Base-by-base conservation (phyloP, 805 yeast genomes). In the Kockiozyma suomiensis region DNA sequence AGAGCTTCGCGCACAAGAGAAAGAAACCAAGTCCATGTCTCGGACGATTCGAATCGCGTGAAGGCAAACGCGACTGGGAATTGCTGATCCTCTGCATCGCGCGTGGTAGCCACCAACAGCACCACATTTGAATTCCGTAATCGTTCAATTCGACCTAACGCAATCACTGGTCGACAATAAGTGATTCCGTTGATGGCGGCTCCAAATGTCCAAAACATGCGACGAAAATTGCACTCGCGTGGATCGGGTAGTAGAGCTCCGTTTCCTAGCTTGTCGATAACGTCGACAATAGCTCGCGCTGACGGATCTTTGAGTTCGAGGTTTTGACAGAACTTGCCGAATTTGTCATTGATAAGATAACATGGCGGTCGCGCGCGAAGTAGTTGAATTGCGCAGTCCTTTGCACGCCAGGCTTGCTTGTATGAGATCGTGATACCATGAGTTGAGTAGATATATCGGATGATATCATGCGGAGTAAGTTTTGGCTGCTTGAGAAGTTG, bases 371-470 rank as follows among this genome's bases (percentile, higher is more conserved):
- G 50, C 21, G 49, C 41, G n/a, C 41, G 46, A 2, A 59, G 46
- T 19, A 59, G 40, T 19, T 35, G 46, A 7, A 55, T 5, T 10
- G 57, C 63, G 40, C 53, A 54, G 23, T 59, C 63, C 7, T 60
- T 59, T n/a, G 63, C 63, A 10, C 63, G 60, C 63, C 63, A 59
- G 15, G 63, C 63, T 21, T 59, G 63, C 49, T 59, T 59, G 54
- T 59, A 59, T 8, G 63, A 55, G 33, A 59, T 47, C 15, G 56
- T 32, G 47, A 59, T 37, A 42, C 54, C 54, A 30, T 59, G 63
- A 25, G 38, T 19, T 15, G 25, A 26, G 41, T 25, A 47, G n/a
- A 59, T 59, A 28, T 49, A 41, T 10, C 40, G 40, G 30, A 59
- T 55, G 45, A 59, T 55, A 7, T 59, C 57, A 50, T 54, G 54